Conservation (phyloP, 116 monocot genomes). For the Papilionanthe hybrid region DNA sequence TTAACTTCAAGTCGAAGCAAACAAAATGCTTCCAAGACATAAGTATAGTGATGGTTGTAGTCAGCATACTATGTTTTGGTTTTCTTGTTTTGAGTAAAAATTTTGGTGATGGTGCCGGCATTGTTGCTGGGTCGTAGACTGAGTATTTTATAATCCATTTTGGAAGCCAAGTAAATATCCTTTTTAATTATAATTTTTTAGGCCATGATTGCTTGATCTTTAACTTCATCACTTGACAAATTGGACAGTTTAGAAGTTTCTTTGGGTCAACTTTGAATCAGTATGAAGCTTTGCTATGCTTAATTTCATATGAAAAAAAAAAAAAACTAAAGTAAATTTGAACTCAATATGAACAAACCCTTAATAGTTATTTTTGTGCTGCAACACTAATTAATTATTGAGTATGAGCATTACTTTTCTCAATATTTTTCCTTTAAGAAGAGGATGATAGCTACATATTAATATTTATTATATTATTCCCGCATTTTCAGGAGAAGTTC, state of each 20-base stretch:
- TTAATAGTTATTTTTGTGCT: not conserved
- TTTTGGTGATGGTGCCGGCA: not conserved
- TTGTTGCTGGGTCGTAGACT: not conserved
- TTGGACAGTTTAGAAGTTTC: not conserved
- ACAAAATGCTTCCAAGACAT: not conserved
- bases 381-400: not conserved
- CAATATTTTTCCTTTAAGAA: not conserved
- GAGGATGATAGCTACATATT: not conserved
- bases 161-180: not conserved
- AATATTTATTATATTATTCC: not conserved
- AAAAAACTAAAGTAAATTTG: not conserved
- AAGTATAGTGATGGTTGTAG: not conserved
- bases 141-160: not conserved
- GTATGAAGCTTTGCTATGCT: not conserved
- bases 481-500: constrained; percentile 57
- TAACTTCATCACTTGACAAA: not conserved
- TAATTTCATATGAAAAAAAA: not conserved
- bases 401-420: not conserved
- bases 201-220: not conserved
- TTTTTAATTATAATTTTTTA: not conserved
- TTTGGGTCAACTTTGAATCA: not conserved
- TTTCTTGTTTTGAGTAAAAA: not conserved
- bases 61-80: not conserved
- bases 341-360: not conserved
- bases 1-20: not conserved